Base-by-base conservation (phyloP, 2,329 filamentous ascomycete genomes). In the Aspergillus fijiensis region DNA sequence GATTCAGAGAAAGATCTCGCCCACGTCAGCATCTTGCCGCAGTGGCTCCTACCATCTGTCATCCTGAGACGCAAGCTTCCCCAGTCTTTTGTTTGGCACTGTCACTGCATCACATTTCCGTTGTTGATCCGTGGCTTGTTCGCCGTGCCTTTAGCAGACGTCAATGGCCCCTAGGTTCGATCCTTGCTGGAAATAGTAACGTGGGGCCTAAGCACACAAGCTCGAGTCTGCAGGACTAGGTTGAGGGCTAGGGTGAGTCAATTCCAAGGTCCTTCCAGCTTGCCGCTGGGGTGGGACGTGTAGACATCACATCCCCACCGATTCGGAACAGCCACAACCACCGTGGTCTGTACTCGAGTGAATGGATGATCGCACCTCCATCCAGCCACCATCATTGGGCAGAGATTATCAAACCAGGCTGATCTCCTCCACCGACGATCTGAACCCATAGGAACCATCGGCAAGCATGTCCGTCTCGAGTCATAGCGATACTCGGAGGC, bases 291-390 rank as follows among this genome's bases (percentile, higher is more conserved):
- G 47, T 31, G 27, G 27, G 7, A 29, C 7, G 27, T 16, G n/a
- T n/a, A 16, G 25, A 31, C 16, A 19, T 45, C 39, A 29, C 5
- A 47, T 33, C 27, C 53, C 53, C 53, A 55, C 42, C 27, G 2
- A 55, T 27, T 49, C 48, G 53, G 53, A 55, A 55, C 53, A 33
- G 42, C 42, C 42, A 49, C 53, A 55, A 21, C 53, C 42, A 19
- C 42, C 27, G 53, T 45, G 29, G 29, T n/a, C 53, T 31, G 27
- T 19, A 45, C 27, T 55, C 12, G 16, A 52, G 16, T 9, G 19
- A 19, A 33, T 31, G 39, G 29, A 14, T 52, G 27, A 52, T 23
- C 33, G 31, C 12, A 10, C 5, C 7, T 9, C 9, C 31, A 10
- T 33, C 12, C 31, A 23, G 6, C 12, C 31, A 33, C 12, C 16